A percentile compares a stretch with the other conserved stretches of the same genome.
Evolutionary conservation across 1,284 basidiomycete genomes (phyloP).

Genomic region (Neotropicomus parvogracilis): DNA sequence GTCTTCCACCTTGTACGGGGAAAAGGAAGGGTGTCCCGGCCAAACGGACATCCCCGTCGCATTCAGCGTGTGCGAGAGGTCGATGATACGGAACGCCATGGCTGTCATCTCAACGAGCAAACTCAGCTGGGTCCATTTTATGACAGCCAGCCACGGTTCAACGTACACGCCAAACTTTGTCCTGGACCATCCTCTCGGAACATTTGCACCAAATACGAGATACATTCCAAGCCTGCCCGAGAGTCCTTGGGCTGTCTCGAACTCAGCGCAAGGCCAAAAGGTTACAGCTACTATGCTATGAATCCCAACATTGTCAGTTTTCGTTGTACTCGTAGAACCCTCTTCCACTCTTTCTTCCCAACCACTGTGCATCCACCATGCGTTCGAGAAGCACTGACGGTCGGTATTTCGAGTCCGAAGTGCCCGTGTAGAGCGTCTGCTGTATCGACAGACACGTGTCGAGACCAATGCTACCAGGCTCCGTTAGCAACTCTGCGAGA

Average conservation of each 20-base stretch:
- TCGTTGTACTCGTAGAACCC: conserved; percentile 79
- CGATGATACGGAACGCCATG: conserved; percentile 20
- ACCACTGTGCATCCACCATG: conserved; percentile 96
- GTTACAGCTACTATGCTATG: background rate
- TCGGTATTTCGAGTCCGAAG: conserved; percentile 95
- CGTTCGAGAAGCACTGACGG: conserved; percentile 85
- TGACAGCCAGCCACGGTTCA: no score
- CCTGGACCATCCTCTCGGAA: background rate
- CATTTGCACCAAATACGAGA: background rate
- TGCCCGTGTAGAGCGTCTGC: conserved; percentile 83
- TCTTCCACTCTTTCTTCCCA: conserved; percentile 87
- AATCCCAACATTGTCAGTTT: background rate
- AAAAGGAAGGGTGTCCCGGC: conserved; percentile 24
- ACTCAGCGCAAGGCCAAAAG: background rate
- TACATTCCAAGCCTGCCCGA: background rate
- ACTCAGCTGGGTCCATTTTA: background rate
- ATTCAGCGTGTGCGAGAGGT: conserved; percentile 24
- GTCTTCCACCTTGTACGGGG: conserved; percentile 7
- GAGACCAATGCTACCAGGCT: conserved; percentile 73
- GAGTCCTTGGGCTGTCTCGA: background rate
- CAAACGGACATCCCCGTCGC: conserved; percentile 21
- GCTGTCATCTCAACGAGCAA: background rate
- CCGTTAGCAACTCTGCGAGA: conserved; percentile 4
- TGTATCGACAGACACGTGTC: conserved; percentile 91
- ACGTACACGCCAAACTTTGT: no score